phyloP scores from a whole-genome alignment of 345 rosid species.

The Chamaenerion angustifolium region DNA sequence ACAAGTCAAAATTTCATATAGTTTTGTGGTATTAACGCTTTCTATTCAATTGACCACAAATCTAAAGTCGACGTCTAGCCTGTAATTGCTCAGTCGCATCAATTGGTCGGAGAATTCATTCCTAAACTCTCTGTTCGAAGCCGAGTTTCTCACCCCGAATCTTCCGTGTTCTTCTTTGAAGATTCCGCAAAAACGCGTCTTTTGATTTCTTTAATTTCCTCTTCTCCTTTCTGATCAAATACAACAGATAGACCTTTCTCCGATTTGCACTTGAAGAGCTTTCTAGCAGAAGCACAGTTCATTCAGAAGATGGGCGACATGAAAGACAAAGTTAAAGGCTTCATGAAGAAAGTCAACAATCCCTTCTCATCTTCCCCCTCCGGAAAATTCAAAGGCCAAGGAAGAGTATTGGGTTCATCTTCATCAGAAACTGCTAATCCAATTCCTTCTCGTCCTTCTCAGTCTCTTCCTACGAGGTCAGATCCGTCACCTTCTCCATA shows the following conservation, averaged over 20 bases:
- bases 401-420: conserved; percentile 72
- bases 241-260: not conserved
- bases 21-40: too few relatives aligned
- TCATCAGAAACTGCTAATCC: conserved; percentile 41
- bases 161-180: too few relatives aligned
- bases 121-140: too few relatives aligned
- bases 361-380: conserved; percentile 48
- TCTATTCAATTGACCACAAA: too few relatives aligned
- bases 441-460: conserved; percentile 23
- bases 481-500: conserved; percentile 17
- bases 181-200: too few relatives aligned
- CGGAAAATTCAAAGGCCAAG: conserved; percentile 79
- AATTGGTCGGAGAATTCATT: too few relatives aligned
- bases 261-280: not conserved
- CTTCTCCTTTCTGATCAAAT: too few relatives aligned
- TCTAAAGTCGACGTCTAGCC: too few relatives aligned
- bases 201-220: not conserved
- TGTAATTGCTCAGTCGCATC: too few relatives aligned
- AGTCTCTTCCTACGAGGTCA: conserved; percentile 21
- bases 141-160: too few relatives aligned
- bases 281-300: not conserved
- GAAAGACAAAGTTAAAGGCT: conserved; percentile 79
- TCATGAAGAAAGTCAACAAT: conserved; percentile 73
- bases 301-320: conserved; percentile 49
- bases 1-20: too few relatives aligned